Percentiles rank a stretch among this genome's conserved stretches.
Evolutionary conservation across 805 yeast species (phyloP).

Genomic region (Candida xiaguanensis): DNA sequence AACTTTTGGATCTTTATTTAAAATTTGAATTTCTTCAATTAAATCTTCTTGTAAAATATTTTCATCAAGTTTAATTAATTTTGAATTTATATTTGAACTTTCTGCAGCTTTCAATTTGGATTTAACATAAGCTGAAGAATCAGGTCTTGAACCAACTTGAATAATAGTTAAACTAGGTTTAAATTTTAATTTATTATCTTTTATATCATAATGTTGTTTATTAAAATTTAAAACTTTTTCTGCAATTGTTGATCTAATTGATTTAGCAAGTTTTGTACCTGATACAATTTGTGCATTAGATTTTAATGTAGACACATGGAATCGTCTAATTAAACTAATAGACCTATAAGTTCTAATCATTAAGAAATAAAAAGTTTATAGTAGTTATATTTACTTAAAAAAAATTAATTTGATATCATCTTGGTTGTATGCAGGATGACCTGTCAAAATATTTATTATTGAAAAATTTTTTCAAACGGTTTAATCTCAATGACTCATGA

Average conservation of each 20-base stretch:
- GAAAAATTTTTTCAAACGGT: not conserved
- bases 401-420: not conserved
- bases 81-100: constrained; percentile 74
- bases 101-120: constrained; percentile 89
- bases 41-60: constrained; percentile 57
- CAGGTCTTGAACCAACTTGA: constrained; percentile 89
- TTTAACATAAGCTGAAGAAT: constrained; percentile 85
- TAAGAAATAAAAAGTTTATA: not conserved
- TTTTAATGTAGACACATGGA: constrained; percentile 8
- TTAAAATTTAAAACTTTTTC: constrained; percentile 37
- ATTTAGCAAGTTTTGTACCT: constrained; percentile 39
- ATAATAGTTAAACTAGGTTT: constrained; percentile 76
- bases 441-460: not conserved
- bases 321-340: constrained; percentile 4
- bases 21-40: constrained; percentile 52
- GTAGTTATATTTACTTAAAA: not conserved
- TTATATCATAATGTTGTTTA: constrained; percentile 21
- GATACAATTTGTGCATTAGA: constrained; percentile 37
- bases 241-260: constrained; percentile 35
- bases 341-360: constrained; percentile 6
- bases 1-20: constrained; percentile 72
- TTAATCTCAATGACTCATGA: not conserved
- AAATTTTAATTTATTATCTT: constrained; percentile 39
- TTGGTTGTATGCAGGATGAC: constrained; percentile 1
- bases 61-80: constrained; percentile 61